Evolutionary conservation across 1,284 basidiomycete species (phyloP), one percentile per base, ranked within the genome.

Genomic region (Ceratobasidium papillatum): DNA sequence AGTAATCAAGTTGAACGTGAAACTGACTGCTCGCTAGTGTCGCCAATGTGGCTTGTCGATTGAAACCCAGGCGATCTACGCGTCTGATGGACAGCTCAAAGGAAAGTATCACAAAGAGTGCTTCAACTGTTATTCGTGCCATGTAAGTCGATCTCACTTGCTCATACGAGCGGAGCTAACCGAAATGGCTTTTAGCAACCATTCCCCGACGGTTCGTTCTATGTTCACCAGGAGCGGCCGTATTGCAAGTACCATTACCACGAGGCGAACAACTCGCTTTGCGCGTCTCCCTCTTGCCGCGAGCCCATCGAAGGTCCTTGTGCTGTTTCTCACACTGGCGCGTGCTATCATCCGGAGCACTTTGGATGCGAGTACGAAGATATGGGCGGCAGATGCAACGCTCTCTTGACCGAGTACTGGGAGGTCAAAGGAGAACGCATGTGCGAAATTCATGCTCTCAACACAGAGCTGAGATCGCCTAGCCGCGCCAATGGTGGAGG

Each of bases 221-320:
- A 96, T 81, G 93, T 96, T 61, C 89, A 90, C 78, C 91, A 92
- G 79, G 93, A 93, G 71, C 92, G 92, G 79, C 94, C 95, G 1
- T 90, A 91, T 80, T 97, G 94, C 80, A 92, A 90, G 49, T 93
- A 93, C 80, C 94, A 96, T 81, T 96, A 96, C 80, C 94, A 95
- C 81, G 91, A 95, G 82, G 90, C 89, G 72, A 96, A 96, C 82
- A 87, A 91, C 77, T 95, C 94, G 17, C 85, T 96, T 2, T 97
- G 94, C 79, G 88, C 92, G 4, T 88, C 92, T 1, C 80, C 87
- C 2, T 84, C 84, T n/a, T 97, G 94, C 80, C 89, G 92, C 8
- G 88, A 91, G 81, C 94, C 94, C 0, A 94, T 97, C 79, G 95
- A 97, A 82, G 94, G 95, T 0, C 89, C 94, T 0, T 96, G 94